Evolutionary conservation across 768 basidiomycete species (phyloP).

Genomic region (Postia placenta): DNA sequence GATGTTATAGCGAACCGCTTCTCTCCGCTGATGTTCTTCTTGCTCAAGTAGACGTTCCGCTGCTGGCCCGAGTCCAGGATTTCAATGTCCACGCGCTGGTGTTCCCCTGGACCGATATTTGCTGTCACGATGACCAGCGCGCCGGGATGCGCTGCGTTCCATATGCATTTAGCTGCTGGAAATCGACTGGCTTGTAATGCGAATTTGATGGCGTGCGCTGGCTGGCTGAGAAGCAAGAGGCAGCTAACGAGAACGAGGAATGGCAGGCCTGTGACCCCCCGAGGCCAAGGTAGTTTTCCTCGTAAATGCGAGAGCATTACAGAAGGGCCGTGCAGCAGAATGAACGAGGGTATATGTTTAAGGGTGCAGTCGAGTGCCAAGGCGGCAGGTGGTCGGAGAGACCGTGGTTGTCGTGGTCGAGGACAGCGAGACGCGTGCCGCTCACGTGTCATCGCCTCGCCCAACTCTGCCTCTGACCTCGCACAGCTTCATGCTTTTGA

Average conservation of each 20-base stretch:
- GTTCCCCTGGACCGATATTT: conserved; percentile 70
- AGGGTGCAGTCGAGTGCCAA: too few species aligned
- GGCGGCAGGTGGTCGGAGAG: too few species aligned
- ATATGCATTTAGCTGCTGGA: conserved; percentile 83
- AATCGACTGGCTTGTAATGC: conserved; percentile 62
- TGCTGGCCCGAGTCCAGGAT: conserved; percentile 84
- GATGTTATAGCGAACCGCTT: conserved; percentile 91
- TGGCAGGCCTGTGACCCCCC: background rate
- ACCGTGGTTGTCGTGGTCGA: too few species aligned
- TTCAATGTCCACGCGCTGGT: conserved; percentile 89
- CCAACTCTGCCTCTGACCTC: too few species aligned
- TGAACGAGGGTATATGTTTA: background rate
- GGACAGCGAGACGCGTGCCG: too few species aligned
- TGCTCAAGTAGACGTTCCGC: conserved; percentile 87
- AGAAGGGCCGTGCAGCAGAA: background rate
- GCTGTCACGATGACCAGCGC: conserved; percentile 95
- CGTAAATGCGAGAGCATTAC: background rate
- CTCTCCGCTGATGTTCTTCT: conserved; percentile 84
- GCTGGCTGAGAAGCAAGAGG: conserved; percentile 22
- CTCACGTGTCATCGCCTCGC: too few species aligned
- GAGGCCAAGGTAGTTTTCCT: background rate
- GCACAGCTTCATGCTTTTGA: too few species aligned
- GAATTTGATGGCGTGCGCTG: conserved; percentile 76
- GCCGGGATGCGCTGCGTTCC: conserved; percentile 86
- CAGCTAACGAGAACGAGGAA: conserved; percentile 25